These are phyloP conservation scores for Fibroporia radiculosa DNA, from an alignment of 768 basidiomycete genomes.

Conservation along the genomic window DNA sequence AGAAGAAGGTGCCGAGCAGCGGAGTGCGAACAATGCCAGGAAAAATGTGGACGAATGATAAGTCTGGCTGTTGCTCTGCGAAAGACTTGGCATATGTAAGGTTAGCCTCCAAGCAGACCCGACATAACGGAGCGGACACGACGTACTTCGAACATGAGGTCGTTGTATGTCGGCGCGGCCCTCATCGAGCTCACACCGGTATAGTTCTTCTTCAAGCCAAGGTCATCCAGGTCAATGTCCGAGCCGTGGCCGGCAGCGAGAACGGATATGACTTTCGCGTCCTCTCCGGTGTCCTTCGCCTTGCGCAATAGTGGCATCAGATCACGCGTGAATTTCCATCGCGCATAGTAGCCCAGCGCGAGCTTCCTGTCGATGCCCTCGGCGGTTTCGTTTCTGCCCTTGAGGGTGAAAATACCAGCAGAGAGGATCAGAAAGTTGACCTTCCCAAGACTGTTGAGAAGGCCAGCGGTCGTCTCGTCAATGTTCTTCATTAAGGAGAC, in stretches of 20 bases:
- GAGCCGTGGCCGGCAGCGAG: constrained; percentile 29
- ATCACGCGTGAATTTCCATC: constrained; percentile 43
- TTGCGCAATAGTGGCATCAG: constrained; percentile 35
- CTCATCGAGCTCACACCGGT: constrained; percentile 25
- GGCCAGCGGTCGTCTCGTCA: constrained; percentile 24
- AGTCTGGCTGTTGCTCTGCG: constrained; percentile 29
- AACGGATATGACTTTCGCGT: constrained; percentile 43
- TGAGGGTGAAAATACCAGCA: constrained; percentile 32
- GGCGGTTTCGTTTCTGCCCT: constrained; percentile 34
- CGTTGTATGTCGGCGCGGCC: constrained; percentile 38
- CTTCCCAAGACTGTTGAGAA: constrained; percentile 29
- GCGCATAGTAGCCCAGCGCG: constrained; percentile 42
- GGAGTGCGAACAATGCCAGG: constrained; percentile 34
- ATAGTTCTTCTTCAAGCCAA: constrained; percentile 44
- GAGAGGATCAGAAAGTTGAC: constrained; percentile 48
- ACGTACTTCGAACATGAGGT: constrained; percentile 45
- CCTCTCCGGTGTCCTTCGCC: constrained; percentile 38
- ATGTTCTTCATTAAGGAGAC: constrained; percentile 46
- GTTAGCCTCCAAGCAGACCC: background rate
- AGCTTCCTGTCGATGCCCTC: constrained; percentile 39
- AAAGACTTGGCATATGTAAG: constrained; percentile 23
- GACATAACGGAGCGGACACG: background rate
- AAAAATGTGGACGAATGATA: constrained; percentile 36
- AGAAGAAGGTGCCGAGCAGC: constrained; percentile 9
- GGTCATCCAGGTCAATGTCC: constrained; percentile 37